Conservation (phyloP, 305 asterid species). For the Fraxinus greggii region DNA sequence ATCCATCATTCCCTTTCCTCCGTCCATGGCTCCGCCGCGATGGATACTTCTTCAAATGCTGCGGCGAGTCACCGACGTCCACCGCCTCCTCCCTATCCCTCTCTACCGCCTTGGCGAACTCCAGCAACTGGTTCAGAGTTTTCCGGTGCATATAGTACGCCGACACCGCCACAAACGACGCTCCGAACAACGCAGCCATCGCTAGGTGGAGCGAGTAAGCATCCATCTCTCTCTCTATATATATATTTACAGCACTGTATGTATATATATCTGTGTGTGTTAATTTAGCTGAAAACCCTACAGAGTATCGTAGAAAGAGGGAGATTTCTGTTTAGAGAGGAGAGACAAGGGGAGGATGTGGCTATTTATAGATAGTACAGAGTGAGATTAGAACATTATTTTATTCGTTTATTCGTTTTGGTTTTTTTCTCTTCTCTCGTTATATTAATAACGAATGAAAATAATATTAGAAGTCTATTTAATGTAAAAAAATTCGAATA, state of each 20-base stretch:
- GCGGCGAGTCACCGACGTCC: conserved; percentile 44
- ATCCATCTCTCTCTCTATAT: conserved; percentile 50
- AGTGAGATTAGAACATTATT: conserved; percentile 8
- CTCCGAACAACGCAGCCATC: conserved; percentile 95
- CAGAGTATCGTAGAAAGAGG: conserved; percentile 25
- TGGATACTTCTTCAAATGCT: conserved; percentile 46
- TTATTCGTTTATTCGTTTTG: conserved; percentile 29
- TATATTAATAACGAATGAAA: no score
- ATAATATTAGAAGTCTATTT: no score
- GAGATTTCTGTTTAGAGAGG: conserved; percentile 23
- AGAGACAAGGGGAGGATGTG: conserved; percentile 28
- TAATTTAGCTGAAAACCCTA: conserved; percentile 45
- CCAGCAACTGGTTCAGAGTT: conserved; percentile 79
- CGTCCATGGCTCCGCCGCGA: conserved; percentile 36
- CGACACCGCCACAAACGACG: conserved; percentile 89
- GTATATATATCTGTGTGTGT: background rate
- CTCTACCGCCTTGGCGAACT: conserved; percentile 80
- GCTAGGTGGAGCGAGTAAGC: conserved; percentile 77
- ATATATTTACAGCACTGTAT: background rate
- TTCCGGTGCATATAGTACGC: conserved; percentile 93
- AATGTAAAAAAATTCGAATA: no score
- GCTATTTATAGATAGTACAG: conserved; percentile 41
- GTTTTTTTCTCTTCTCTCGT: background rate
- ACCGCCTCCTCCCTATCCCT: conserved; percentile 54
- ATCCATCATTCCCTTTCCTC: conserved; percentile 45